These are phyloP conservation scores for Yarrowia hollandica DNA, from an alignment of 805 yeast species.

Conservation along the genomic window DNA sequence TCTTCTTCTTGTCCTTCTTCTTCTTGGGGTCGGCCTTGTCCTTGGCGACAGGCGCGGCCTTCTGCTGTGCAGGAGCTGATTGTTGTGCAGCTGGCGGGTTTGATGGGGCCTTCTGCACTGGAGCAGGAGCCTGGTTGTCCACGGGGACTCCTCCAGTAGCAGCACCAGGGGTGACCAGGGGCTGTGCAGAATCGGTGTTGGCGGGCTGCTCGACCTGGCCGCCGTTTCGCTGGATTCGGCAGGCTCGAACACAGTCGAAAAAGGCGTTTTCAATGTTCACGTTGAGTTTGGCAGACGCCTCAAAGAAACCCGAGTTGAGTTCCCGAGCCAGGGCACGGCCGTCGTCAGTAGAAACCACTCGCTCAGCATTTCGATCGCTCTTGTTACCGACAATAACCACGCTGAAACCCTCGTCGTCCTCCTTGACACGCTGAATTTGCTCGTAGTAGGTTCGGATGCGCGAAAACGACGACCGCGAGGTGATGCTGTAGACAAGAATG, in stretches of 20 bases:
- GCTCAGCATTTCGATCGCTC: slow-evolving; percentile 70
- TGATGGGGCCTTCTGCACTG: not conserved
- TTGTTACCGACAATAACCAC: slow-evolving; percentile 93
- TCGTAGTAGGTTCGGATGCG: slow-evolving; percentile 79
- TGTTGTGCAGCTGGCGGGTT: slow-evolving; percentile 23
- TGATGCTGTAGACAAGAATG: slow-evolving; percentile 81
- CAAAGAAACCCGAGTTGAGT: slow-evolving; percentile 61
- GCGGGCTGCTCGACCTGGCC: slow-evolving; percentile 20
- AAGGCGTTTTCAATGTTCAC: slow-evolving; percentile 85
- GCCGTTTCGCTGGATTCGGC: slow-evolving; percentile 69
- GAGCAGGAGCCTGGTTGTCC: not conserved
- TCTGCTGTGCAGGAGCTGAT: slow-evolving; percentile 14
- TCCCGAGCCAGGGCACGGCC: slow-evolving; percentile 75
- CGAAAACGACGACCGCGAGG: slow-evolving; percentile 80
- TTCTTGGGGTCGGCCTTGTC: slow-evolving; percentile 25
- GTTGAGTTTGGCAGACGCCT: slow-evolving; percentile 91
- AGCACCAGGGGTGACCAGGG: not conserved
- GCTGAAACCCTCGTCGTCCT: slow-evolving; percentile 52
- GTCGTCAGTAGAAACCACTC: slow-evolving; percentile 79
- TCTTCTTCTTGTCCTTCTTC: slow-evolving; percentile 28
- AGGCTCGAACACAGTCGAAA: slow-evolving; percentile 61
- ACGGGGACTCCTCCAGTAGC: slow-evolving; percentile 2
- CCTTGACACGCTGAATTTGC: slow-evolving; percentile 77
- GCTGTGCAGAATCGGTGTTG: not conserved
- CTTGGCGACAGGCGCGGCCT: slow-evolving; percentile 11